Evolutionary conservation across 1,284 basidiomycete species (phyloP).

Genomic region (Singerocomus inundabilis): DNA sequence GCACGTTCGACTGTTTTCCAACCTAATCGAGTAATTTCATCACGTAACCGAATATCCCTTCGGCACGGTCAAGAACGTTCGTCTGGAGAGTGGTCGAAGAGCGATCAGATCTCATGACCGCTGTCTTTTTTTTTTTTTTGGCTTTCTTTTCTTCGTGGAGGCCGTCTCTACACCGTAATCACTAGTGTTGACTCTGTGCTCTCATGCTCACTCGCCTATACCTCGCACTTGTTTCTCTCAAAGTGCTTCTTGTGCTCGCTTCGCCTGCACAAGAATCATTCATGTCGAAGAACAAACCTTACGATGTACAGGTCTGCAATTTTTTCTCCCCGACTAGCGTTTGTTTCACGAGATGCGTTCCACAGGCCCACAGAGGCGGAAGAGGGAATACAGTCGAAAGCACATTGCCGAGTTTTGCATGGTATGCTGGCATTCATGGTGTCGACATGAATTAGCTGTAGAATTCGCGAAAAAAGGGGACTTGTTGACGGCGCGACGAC

Average conservation of each 20-base stretch:
- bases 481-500: conserved; percentile 73
- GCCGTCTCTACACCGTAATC: not conserved
- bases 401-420: conserved; percentile 70
- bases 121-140: too few relatives aligned
- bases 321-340: not conserved
- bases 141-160: too few relatives aligned
- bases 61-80: conserved; percentile 26
- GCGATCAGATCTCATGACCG: too few relatives aligned
- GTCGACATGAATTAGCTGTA: not conserved
- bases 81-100: conserved; percentile 15
- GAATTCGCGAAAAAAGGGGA: conserved; percentile 45
- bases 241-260: conserved; percentile 19
- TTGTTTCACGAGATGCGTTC: not conserved
- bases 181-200: not conserved
- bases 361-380: conserved; percentile 74
- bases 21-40: conserved; percentile 21
- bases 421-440: conserved; percentile 42
- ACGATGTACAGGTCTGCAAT: conserved; percentile 47
- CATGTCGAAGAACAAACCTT: conserved; percentile 20
- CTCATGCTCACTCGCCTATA: conserved; percentile 18
- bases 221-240: conserved; percentile 6
- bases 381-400: conserved; percentile 72
- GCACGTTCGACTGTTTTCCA: conserved; percentile 21
- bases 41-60: not conserved
- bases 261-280: conserved; percentile 32